Evolutionary conservation across 2,329 filamentous ascomycete genomes (phyloP), one percentile per base, ranked within the genome.

Genomic region (Helotiales sp.): DNA sequence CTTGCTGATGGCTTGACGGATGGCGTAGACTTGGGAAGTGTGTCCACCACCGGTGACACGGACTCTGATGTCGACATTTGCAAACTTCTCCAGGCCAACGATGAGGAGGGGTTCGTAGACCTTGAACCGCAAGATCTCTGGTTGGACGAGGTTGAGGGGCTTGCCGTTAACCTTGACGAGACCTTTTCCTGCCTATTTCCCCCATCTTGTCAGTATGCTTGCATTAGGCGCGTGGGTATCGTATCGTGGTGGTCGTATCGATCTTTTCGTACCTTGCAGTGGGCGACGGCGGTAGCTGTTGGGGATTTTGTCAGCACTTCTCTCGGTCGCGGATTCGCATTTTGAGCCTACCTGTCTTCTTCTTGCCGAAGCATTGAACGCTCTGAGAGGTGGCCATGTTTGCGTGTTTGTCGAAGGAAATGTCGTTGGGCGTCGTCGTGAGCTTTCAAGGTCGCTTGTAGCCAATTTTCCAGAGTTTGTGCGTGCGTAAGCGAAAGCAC

Each of bases 301-400:
- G 13, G 77, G 67, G 70, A 69, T 59, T 66, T 72, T 71, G 76
- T 79, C 75, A 80, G 77, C 69, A 78, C 74, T 74, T 73, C 75
- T 43, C 58, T 49, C 34, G 15, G 54, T 17, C 43, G 24, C 37
- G 37, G 20, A 47, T 63, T 61, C 58, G 61, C 47, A n/a, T 50
- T 45, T 65, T 50, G 45, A 50, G 66, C 63, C 60, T 74, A 74
- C 75, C 75, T 75, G 74, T 93, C 89, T 92, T 93, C 89, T 94
- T 94, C 91, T 97, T 97, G 91, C 94, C 94, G 92, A 98, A 97
- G 92, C 93, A 97, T 89, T 97, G 93, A 80, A 93, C 91, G 84
- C 89, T 91, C 85, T 92, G 90, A 79, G 89, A 85, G 83, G 91
- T 90, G 89, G 77, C 73, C 77, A 78, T 78, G 55, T 57, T 75